phyloP scores from a whole-genome alignment of 2,329 filamentous ascomycete species.

The Neonectria ditissima region DNA sequence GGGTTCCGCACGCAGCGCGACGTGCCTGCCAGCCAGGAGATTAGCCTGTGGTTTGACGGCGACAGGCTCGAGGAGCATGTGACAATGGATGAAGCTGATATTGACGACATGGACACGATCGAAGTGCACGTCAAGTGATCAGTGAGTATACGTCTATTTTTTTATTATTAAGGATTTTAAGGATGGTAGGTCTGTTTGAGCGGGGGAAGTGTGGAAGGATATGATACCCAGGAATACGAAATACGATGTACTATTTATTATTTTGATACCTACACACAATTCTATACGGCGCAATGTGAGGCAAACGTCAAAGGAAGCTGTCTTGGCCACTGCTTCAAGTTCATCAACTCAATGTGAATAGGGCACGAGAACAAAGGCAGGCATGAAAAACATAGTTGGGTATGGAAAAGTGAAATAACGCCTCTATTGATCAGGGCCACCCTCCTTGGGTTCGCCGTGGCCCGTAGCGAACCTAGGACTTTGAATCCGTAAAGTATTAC shows the following conservation, averaged over 20 bases:
- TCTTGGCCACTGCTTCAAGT: no score
- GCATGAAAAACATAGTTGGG: background rate
- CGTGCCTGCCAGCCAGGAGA: constrained; percentile 62
- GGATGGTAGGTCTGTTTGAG: background rate
- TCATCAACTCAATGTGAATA: background rate
- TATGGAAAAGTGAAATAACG: constrained; percentile 4
- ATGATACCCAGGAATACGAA: constrained; percentile 46
- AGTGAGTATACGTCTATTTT: background rate
- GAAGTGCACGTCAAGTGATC: constrained; percentile 75
- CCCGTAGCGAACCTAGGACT: constrained; percentile 1
- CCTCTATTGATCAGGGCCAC: constrained; percentile 17
- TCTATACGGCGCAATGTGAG: background rate
- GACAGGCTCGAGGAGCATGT: constrained; percentile 72
- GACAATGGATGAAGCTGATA: constrained; percentile 74
- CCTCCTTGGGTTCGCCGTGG: constrained; percentile 13
- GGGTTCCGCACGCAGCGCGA: constrained; percentile 69
- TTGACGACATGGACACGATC: constrained; percentile 79
- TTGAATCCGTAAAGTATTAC: constrained; percentile 16
- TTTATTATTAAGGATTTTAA: background rate
- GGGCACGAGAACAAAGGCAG: background rate
- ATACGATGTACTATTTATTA: background rate
- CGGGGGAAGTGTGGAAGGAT: constrained; percentile 33
- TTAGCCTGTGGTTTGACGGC: constrained; percentile 81
- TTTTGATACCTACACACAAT: background rate
- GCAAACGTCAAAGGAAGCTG: background rate